phyloP scores from a whole-genome alignment of 805 yeast genomes.

The Ogataea pini region DNA sequence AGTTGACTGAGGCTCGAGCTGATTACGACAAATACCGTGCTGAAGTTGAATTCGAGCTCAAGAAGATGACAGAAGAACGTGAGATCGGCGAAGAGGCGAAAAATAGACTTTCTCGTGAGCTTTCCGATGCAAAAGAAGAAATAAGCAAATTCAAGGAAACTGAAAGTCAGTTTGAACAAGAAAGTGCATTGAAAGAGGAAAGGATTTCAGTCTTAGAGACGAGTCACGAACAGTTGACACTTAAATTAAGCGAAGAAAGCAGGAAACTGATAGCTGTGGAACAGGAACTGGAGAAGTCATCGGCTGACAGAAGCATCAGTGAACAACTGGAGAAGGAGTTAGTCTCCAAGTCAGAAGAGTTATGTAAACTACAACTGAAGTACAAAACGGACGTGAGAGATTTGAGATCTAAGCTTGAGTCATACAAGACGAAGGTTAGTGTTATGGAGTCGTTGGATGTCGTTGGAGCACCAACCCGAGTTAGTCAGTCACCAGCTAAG shows the following conservation, averaged over 20 bases:
- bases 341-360: slow-evolving; percentile 2
- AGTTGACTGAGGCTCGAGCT: not conserved
- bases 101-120: not conserved
- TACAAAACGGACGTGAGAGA: slow-evolving; percentile 17
- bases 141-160: not conserved
- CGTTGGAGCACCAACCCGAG: too few species aligned
- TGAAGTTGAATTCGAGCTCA: not conserved
- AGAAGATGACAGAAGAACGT: not conserved
- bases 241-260: not conserved
- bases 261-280: not conserved
- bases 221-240: not conserved
- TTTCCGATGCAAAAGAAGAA: not conserved
- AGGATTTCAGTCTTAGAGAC: not conserved
- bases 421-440: slow-evolving; percentile 20
- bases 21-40: not conserved
- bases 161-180: not conserved
- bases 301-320: not conserved
- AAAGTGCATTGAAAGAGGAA: not conserved
- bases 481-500: too few species aligned
- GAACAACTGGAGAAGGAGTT: not conserved
- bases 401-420: slow-evolving; percentile 21
- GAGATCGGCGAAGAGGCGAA: not conserved
- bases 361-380: slow-evolving; percentile 13
- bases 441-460: slow-evolving; percentile 19
- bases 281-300: slow-evolving; percentile 1